These are phyloP conservation scores for Exophiala oligosperma DNA, from an alignment of 2,329 filamentous ascomycete genomes.

Conservation along the genomic window DNA sequence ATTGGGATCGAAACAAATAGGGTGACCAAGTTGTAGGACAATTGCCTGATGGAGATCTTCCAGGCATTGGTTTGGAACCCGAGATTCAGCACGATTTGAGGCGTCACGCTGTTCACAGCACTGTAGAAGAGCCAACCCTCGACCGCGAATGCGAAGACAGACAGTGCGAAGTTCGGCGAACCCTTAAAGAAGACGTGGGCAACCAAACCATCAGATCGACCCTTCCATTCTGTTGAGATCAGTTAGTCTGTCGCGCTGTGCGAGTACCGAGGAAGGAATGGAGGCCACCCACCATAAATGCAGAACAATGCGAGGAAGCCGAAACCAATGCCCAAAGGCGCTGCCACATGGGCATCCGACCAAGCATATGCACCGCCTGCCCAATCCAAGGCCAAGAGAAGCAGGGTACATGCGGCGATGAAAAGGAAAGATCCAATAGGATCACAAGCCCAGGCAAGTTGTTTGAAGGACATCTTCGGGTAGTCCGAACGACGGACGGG, in stretches of 20 bases:
- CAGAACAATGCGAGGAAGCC: slow-evolving; percentile 43
- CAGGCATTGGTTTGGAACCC: slow-evolving; percentile 50
- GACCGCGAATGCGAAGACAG: slow-evolving; percentile 57
- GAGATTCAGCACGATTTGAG: slow-evolving; percentile 50
- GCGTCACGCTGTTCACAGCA: slow-evolving; percentile 53
- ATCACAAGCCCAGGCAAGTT: slow-evolving; percentile 50
- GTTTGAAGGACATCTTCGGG: slow-evolving; percentile 40
- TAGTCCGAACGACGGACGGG: slow-evolving; percentile 42
- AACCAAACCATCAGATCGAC: slow-evolving; percentile 54
- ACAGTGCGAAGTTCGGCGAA: slow-evolving; percentile 56
- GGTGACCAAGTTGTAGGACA: slow-evolving; percentile 45
- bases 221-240: slow-evolving; percentile 54
- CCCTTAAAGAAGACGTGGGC: slow-evolving; percentile 57
- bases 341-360: slow-evolving; percentile 40
- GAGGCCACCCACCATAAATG: slow-evolving; percentile 33
- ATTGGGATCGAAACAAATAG: slow-evolving; percentile 47
- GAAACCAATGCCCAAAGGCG: slow-evolving; percentile 44
- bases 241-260: neutral
- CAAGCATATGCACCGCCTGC: slow-evolving; percentile 44
- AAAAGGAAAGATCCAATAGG: slow-evolving; percentile 50
- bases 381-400: slow-evolving; percentile 50
- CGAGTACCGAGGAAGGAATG: neutral
- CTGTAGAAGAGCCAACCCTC: slow-evolving; percentile 62
- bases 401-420: slow-evolving; percentile 45
- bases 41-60: slow-evolving; percentile 50